Evolutionary conservation across 305 asterid genomes (phyloP).

Genomic region (Solanum chacoense): DNA sequence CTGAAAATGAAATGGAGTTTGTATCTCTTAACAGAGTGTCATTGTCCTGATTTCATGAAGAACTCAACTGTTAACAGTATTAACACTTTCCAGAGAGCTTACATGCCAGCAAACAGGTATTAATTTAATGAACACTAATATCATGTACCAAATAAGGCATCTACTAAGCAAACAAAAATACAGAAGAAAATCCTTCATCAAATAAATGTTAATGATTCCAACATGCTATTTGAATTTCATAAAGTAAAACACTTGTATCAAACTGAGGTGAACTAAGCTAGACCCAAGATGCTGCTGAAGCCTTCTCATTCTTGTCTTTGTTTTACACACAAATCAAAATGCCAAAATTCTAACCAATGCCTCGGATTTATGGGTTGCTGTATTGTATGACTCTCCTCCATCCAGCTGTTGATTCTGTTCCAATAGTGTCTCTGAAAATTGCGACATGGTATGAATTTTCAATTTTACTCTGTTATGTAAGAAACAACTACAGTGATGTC

Average conservation of each 20-base stretch:
- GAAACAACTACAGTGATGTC: constrained; percentile 17
- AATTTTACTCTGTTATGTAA: neutral
- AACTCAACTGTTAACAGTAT: neutral
- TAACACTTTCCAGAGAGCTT: neutral
- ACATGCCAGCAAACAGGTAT: neutral
- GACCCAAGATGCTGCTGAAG: neutral
- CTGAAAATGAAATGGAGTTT: neutral
- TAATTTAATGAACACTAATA: neutral
- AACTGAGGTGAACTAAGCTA: neutral
- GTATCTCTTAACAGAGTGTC: neutral
- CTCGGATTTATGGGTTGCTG: neutral
- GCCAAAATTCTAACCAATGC: neutral
- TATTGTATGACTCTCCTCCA: neutral
- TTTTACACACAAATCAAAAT: neutral
- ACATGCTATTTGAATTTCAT: neutral
- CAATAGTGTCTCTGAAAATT: neutral
- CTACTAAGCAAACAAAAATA: neutral
- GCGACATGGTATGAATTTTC: neutral
- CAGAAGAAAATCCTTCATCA: neutral
- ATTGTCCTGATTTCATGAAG: neutral
- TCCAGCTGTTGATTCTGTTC: neutral
- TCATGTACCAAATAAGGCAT: neutral
- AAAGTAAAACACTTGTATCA: neutral
- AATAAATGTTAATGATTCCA: neutral
- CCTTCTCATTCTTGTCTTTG: neutral